phyloP scores from a whole-genome alignment of 768 basidiomycete species.

The Suillus brevipes region DNA sequence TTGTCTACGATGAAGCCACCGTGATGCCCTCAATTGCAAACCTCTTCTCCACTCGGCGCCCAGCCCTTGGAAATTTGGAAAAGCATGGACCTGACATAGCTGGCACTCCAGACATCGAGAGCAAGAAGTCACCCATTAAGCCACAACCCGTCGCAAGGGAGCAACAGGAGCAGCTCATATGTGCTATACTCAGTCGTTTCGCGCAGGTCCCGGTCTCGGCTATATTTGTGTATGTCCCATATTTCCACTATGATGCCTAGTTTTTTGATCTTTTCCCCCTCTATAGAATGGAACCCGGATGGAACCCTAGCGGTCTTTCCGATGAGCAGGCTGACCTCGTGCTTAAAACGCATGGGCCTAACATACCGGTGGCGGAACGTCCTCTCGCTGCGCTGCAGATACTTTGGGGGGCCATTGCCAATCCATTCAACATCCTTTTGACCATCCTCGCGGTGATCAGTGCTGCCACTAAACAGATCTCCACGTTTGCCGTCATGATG shows the following conservation, averaged over 20 bases:
- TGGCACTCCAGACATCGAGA: neutral
- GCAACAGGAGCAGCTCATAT: neutral
- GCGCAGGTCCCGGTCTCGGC: slow-evolving; percentile 24
- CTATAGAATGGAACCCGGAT: slow-evolving; percentile 26
- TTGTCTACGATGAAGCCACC: slow-evolving; percentile 2
- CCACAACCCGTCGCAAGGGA: neutral
- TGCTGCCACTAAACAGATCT: slow-evolving; percentile 32
- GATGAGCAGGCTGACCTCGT: slow-evolving; percentile 19
- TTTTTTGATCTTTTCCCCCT: slow-evolving; percentile 3
- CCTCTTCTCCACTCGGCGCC: neutral
- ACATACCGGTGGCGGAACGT: slow-evolving; percentile 32
- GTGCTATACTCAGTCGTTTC: slow-evolving; percentile 24
- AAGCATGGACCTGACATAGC: neutral
- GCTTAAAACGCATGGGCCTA: slow-evolving; percentile 27
- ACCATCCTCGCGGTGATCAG: slow-evolving; percentile 32
- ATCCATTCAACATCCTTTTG: slow-evolving; percentile 36
- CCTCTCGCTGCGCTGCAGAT: slow-evolving; percentile 29
- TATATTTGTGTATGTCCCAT: slow-evolving; percentile 24
- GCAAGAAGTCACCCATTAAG: neutral
- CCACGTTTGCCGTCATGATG: slow-evolving; percentile 37
- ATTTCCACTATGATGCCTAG: neutral
- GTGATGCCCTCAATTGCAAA: neutral
- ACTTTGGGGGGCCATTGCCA: slow-evolving; percentile 34
- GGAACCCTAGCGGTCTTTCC: slow-evolving; percentile 26
- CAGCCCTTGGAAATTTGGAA: neutral